Base-by-base conservation (phyloP, 352 stramenopile species). In the Globisporangium cederbergense region DNA sequence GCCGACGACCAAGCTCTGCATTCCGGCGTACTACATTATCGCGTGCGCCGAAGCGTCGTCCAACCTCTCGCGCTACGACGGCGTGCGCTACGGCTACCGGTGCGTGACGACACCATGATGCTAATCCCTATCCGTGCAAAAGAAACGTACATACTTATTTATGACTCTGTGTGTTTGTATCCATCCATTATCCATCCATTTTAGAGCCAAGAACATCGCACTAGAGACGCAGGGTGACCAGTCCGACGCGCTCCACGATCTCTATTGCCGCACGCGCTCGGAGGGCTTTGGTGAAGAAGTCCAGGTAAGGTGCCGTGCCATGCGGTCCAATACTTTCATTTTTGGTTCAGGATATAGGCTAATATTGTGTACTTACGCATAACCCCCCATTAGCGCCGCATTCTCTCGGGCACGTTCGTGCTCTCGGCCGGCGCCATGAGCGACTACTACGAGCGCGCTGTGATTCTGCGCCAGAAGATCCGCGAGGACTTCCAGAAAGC, bases 1-100 rank as follows among this genome's bases (percentile, higher is more conserved):
- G 16, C 85, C 85, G 2, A 90, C 83, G 16, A 94, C 74, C 25
- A 96, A 85, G 79, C 76, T 91, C 28, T 96, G 91, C 28, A 90
- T 99, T 45, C 88, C 97, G 40, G 89, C 97, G 1, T 99, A 99
- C 72, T 99, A 99, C 71, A 98, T 99, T n/a, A 74, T 99, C 43
- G 96, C 97, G 10, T 98, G 95, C 67, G 97, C 97, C 1, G 97
- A 99, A 78, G 98, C 98, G 11, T 98, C 93, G 36, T 99, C 97
- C 1, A 99, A 99, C 73, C 79, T 99, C 50, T 97, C 92, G 51
- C 85, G 97, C 46, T 99, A 99, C 72, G 97, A 99, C 75, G 97
- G 96, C 14, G 90, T 99, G 58, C 85, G 89, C 58, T 98, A 97
- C 47, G 91, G 92, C 42, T 81, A 90, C 67, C 80, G 82, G 81